A percentile compares a stretch with the other conserved stretches of the same genome.
Evolutionary conservation across 495 filamentous ascomycete species (phyloP).

Genomic region (Penicillium odoratum): DNA sequence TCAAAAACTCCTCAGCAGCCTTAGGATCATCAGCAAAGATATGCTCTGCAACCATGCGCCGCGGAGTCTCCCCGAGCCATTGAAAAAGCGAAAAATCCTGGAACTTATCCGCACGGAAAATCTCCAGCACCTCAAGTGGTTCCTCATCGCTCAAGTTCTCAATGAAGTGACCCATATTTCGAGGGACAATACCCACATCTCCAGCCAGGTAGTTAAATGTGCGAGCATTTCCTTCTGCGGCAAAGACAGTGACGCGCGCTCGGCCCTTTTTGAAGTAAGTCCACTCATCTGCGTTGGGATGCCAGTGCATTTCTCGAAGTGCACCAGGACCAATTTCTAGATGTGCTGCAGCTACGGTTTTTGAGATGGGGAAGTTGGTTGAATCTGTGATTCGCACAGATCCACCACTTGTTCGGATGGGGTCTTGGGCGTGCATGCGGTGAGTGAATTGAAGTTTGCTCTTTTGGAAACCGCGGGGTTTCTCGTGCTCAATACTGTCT

Average conservation of each 20-base stretch:
- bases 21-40: constrained; percentile 44
- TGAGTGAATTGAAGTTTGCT: constrained; percentile 63
- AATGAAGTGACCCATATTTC: constrained; percentile 62
- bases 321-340: constrained; percentile 57
- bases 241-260: constrained; percentile 66
- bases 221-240: constrained; percentile 54
- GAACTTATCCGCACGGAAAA: constrained; percentile 59
- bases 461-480: constrained; percentile 45
- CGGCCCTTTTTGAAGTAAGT: constrained; percentile 69
- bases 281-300: constrained; percentile 76
- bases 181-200: constrained; percentile 61
- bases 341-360: constrained; percentile 64
- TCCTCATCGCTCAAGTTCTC: constrained; percentile 60
- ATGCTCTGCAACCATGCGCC: constrained; percentile 60
- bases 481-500: constrained; percentile 49
- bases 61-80: constrained; percentile 67
- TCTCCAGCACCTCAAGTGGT: constrained; percentile 57
- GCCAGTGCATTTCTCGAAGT: constrained; percentile 74
- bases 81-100: constrained; percentile 66
- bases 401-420: constrained; percentile 54
- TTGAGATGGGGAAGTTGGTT: constrained; percentile 63
- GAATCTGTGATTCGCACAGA: constrained; percentile 63
- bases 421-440: constrained; percentile 53
- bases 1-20: constrained; percentile 1
- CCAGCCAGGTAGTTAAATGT: constrained; percentile 63